Base-by-base conservation (phyloP, 768 basidiomycete species). In the Pilatotrama ljubarskyi region DNA sequence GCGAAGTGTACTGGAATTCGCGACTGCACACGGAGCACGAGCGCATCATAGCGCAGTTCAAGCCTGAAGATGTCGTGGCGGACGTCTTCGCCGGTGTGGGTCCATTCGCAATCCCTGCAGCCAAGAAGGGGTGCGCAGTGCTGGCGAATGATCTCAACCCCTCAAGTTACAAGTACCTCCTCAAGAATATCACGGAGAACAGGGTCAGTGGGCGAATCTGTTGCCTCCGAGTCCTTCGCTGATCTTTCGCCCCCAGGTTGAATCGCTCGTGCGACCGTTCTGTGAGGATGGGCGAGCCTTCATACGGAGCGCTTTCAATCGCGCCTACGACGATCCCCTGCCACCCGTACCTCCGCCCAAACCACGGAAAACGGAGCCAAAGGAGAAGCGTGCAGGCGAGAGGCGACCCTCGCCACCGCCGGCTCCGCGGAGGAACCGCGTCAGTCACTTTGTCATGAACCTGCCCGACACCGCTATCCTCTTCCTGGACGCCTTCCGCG, bases 41-140 rank as follows among this genome's bases (percentile, higher is more conserved):
- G 25, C 87, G 95, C 2, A 79, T 99, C 15, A 90, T 98, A 41
- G 71, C 81, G 17, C 64, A 80, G 36, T 95, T 98, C 74, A 71
- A 80, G 25, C 83, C 86, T 0, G 80, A 86, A 24, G 92, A 93
- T 52, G 83, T 98, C 18, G 74, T 98, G 22, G 95, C 86, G 3
- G 97, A 99, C 70, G 94, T 92, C 29, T 95, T 98, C 72, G 97
- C 97, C 0, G 97, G 97, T 14, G 95, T 99, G 2, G 97, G 97
- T 1, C 97, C 97, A 0, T 99, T 99, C 71, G 90, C 93, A 8
- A 74, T 98, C 7, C 97, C 97, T 3, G 91, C 96, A 2, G 96
- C 89, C 1, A 95, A 86, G 76, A 94, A 91, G 66, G 93, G 95
- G 1, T 93, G 91, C 69, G 86, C 84, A 4, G 91, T 98, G 0